Base-by-base conservation (phyloP, 176 grass and related monocot genomes). In the Aegilops longissima region DNA sequence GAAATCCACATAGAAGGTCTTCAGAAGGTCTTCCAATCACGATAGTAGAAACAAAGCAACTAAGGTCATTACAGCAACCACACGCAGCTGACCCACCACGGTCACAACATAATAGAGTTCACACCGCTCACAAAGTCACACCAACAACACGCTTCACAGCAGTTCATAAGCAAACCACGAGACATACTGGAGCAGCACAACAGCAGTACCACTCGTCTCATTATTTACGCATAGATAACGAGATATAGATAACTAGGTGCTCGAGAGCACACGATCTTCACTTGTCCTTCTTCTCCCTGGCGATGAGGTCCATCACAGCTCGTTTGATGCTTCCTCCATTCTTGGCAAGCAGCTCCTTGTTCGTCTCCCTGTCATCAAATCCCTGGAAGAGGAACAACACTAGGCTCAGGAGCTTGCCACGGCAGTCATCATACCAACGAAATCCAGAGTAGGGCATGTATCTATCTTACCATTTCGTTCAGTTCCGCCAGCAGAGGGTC, bases 321-420 rank as follows among this genome's bases (percentile, higher is more conserved):
- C 92, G 94, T 80, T 99, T 96, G 67, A 99, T 94, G 92, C 97
- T 99, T 58, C 97, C 97, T 4, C 85, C 94, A 45, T 99, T 90
- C 79, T 90, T 96, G 8, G 65, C 73, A 11, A 99, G 93, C 82
- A 96, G 62, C 89, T 99, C 88, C 92, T 93, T 93, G 90, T 99
- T 99, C 73, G 61, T 81, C 77, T 89, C 87, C 12, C 88, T 89
- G 77, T 99, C 90, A 66, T 89, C 38, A n/a, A 99, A 99, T 27
- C 97, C 97, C 97, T 99, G 86, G 66, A 82, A 61, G 67, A 17
- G 40, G 42, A 70, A 75, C 4, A 25, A 24, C 23, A 65, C 23
- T 16, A 71, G 35, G 12, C 40, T 77, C n/a, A 88, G 34, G 51
- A 91, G 23, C 31, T 34, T 56, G 36, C 27, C 27, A 66, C 17